Evolutionary conservation across 139 green algal genomes (phyloP).

Genomic region (Chlamydomonas asymmetrica): DNA sequence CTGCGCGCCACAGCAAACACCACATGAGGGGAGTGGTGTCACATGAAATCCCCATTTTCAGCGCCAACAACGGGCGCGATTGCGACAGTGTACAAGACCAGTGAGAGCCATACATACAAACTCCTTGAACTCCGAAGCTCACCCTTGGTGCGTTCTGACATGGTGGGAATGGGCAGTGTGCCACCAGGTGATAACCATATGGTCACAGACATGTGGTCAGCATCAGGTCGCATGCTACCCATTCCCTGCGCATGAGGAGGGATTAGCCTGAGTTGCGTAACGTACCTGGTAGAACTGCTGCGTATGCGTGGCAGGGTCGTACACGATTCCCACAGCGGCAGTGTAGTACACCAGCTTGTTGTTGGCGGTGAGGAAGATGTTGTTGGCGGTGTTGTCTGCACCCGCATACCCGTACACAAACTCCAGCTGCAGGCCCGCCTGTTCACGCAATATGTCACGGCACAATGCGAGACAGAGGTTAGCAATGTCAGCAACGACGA

Average conservation of each 20-base stretch:
- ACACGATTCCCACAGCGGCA: conserved; percentile 70
- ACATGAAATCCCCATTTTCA: no score
- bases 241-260: not conserved
- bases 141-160: no score
- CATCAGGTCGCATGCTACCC: not conserved
- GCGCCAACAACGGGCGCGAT: no score
- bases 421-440: conserved; percentile 61
- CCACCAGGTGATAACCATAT: no score
- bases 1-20: no score
- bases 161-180: no score
- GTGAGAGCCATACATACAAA: no score
- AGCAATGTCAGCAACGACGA: conserved; percentile 17
- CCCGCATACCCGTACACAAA: conserved; percentile 75
- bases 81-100: no score
- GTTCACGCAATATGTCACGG: conserved; percentile 39
- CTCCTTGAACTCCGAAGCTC: no score
- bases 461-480: conserved; percentile 54
- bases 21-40: no score
- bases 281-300: conserved; percentile 70
- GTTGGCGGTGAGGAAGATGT: conserved; percentile 59
- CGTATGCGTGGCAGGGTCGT: conserved; percentile 51
- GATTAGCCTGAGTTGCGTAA: not conserved
- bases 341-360: conserved; percentile 66
- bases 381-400: conserved; percentile 45
- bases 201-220: not conserved